Evolutionary conservation across 2,329 filamentous ascomycete species (phyloP).

Genomic region (Trichoderma hamatum): DNA sequence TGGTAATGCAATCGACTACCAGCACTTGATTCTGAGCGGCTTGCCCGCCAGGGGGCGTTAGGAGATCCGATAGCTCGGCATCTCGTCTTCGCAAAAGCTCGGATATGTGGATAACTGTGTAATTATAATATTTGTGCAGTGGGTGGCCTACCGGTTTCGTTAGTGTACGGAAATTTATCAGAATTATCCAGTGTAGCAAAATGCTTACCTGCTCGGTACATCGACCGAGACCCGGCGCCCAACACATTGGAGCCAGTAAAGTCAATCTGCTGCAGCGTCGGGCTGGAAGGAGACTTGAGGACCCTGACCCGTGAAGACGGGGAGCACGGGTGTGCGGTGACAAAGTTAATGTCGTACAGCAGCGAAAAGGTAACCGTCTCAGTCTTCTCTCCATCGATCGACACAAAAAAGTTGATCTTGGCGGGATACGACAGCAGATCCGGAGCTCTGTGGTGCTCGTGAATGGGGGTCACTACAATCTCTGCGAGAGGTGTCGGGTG

Average conservation of each 20-base stretch:
- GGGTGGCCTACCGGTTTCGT: constrained; percentile 54
- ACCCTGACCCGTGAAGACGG: constrained; percentile 60
- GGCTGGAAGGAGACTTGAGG: constrained; percentile 61
- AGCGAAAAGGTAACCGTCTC: constrained; percentile 52
- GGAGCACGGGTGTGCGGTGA: constrained; percentile 67
- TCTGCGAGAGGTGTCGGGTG: constrained; percentile 50
- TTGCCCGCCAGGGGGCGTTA: constrained; percentile 41
- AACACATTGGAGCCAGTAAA: constrained; percentile 50
- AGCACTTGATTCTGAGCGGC: constrained; percentile 48
- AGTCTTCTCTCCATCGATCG: constrained; percentile 45
- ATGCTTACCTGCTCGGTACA: constrained; percentile 52
- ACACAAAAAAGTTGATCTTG: constrained; percentile 42
- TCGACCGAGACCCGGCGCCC: constrained; percentile 50
- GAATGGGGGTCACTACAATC: constrained; percentile 44
- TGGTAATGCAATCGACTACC: constrained; percentile 66
- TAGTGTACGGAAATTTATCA: constrained; percentile 4
- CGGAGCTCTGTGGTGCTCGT: constrained; percentile 41
- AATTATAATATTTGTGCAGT: constrained; percentile 65
- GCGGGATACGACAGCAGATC: constrained; percentile 43
- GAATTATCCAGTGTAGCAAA: neutral
- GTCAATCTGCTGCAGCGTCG: constrained; percentile 61
- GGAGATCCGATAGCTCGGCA: constrained; percentile 51
- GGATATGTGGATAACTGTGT: constrained; percentile 61
- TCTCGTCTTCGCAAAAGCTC: constrained; percentile 55
- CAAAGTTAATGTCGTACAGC: constrained; percentile 63